Conservation (phyloP, 768 basidiomycete genomes). For the Lentinula guzmanii region DNA sequence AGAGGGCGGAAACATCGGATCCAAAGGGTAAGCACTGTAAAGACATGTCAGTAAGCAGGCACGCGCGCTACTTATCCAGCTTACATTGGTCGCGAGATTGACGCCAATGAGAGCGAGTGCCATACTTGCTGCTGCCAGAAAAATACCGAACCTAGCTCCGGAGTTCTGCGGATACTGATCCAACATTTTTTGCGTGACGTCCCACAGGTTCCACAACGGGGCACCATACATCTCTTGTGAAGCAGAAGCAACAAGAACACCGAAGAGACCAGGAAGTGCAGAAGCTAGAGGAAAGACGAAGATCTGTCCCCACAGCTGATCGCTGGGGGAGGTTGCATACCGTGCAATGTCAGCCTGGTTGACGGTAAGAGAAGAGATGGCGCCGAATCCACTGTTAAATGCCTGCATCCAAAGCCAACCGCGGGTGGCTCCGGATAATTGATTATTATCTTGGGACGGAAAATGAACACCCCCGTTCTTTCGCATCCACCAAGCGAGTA, state of each 20-base stretch:
- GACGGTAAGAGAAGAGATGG: constrained; percentile 8
- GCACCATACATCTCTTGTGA: constrained; percentile 6
- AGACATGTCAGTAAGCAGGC: background rate
- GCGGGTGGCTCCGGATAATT: background rate
- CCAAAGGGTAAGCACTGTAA: constrained; percentile 10
- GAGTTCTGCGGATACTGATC: constrained; percentile 8
- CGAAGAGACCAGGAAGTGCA: constrained; percentile 9
- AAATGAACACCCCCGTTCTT: constrained; percentile 8
- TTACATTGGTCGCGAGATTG: constrained; percentile 9
- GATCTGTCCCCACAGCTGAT: constrained; percentile 10
- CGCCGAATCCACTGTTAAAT: constrained; percentile 8
- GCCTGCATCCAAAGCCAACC: constrained; percentile 10
- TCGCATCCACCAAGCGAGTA: constrained; percentile 9
- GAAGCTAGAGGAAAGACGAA: constrained; percentile 9
- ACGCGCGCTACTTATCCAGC: background rate
- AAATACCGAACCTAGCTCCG: constrained; percentile 8
- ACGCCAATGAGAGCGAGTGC: constrained; percentile 9
- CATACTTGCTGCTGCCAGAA: constrained; percentile 8
- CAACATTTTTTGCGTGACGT: constrained; percentile 7
- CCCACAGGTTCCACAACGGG: constrained; percentile 10
- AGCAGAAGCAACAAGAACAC: constrained; percentile 8
- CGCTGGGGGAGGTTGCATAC: constrained; percentile 6
- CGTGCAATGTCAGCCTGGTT: constrained; percentile 11
- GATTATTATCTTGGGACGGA: background rate
- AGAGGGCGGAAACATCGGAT: constrained; percentile 11